Evolutionary conservation across 2,329 filamentous ascomycete genomes (phyloP).

Genomic region (Penicillium thymicola): DNA sequence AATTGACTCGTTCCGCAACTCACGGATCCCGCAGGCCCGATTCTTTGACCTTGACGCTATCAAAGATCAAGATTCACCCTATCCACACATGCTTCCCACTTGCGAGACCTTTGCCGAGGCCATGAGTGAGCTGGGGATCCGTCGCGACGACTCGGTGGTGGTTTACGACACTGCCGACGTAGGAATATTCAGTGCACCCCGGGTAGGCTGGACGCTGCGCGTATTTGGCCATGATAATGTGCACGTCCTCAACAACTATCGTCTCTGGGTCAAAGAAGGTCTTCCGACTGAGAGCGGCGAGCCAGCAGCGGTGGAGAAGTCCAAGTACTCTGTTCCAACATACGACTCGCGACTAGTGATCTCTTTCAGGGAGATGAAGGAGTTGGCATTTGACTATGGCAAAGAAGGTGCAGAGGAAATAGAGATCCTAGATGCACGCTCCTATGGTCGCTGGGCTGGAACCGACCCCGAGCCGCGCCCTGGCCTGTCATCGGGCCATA

Average conservation of each 20-base stretch:
- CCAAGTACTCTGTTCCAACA: slow-evolving; percentile 51
- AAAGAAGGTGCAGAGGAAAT: slow-evolving; percentile 81
- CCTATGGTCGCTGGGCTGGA: slow-evolving; percentile 75
- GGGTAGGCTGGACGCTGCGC: slow-evolving; percentile 89
- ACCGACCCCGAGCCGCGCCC: slow-evolving; percentile 80
- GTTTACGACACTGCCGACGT: slow-evolving; percentile 91
- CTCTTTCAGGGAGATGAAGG: slow-evolving; percentile 76
- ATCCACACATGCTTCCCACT: slow-evolving; percentile 93
- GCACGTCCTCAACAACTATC: slow-evolving; percentile 93
- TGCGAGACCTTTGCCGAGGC: slow-evolving; percentile 77
- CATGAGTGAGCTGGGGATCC: slow-evolving; percentile 85
- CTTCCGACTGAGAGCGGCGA: slow-evolving; percentile 75
- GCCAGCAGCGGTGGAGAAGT: slow-evolving; percentile 37
- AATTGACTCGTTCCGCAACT: slow-evolving; percentile 73
- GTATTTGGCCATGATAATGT: slow-evolving; percentile 87
- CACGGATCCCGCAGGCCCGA: slow-evolving; percentile 81
- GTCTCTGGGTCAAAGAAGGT: slow-evolving; percentile 82
- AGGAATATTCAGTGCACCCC: slow-evolving; percentile 89
- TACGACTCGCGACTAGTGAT: slow-evolving; percentile 66
- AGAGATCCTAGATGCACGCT: slow-evolving; percentile 85
- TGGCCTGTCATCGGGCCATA: slow-evolving; percentile 83
- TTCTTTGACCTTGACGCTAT: slow-evolving; percentile 97
- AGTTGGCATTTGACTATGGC: slow-evolving; percentile 69
- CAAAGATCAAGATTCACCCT: slow-evolving; percentile 81
- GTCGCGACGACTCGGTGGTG: slow-evolving; percentile 81